phyloP scores from a whole-genome alignment of 1,139 yeast species.

The Kluyveromyces marxianus region DNA sequence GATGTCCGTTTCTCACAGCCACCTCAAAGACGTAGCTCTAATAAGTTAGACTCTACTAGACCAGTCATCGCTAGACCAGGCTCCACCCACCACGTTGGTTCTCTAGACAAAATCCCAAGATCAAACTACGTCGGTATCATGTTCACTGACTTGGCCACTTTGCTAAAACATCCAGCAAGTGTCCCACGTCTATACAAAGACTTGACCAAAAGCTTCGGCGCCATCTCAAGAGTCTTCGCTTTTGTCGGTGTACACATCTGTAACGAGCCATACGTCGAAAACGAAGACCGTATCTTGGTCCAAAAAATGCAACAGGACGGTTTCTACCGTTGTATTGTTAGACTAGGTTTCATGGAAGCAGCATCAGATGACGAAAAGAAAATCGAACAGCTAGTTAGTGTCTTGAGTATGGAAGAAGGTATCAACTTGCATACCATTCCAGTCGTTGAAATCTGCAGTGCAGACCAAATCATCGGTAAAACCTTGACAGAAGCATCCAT shows the following conservation, averaged over 20 bases:
- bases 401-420: neutral
- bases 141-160: slow-evolving; percentile 21
- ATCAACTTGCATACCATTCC: neutral
- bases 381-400: neutral
- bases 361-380: slow-evolving; percentile 21
- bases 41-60: too few species aligned
- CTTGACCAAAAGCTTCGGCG: slow-evolving; percentile 34
- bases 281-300: slow-evolving; percentile 35
- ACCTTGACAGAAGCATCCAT: neutral
- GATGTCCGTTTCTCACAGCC: neutral
- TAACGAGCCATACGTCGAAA: slow-evolving; percentile 36
- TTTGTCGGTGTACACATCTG: slow-evolving; percentile 38
- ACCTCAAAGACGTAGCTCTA: neutral
- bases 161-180: slow-evolving; percentile 35
- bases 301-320: slow-evolving; percentile 36
- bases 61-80: too few species aligned
- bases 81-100: too few species aligned
- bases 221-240: slow-evolving; percentile 38
- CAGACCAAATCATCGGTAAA: neutral
- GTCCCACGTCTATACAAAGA: slow-evolving; percentile 38
- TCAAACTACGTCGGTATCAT: neutral
- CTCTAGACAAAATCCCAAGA: neutral
- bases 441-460: neutral
- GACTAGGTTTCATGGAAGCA: slow-evolving; percentile 42
- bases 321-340: slow-evolving; percentile 39